Base-by-base conservation (phyloP, 78 protist species). In the Isochrysis galbana region DNA sequence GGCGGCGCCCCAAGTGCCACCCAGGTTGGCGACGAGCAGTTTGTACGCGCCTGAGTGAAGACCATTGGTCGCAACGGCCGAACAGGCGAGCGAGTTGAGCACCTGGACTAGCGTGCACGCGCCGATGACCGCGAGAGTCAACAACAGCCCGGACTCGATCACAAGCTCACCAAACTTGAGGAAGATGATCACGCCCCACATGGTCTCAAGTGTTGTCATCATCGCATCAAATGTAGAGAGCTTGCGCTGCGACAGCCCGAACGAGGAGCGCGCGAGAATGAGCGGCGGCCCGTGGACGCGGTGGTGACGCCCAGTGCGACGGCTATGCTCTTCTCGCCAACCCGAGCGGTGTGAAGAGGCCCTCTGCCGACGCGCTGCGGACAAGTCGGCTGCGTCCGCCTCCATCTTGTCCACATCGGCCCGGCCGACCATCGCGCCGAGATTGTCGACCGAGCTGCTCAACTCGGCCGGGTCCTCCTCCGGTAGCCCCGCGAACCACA, bases 151-250 rank as follows among this genome's bases (percentile, higher is more conserved):
- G 26, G 41, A 2, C 42, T 1, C 21, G 29, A 14, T 2, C 26
- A 69, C 39, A 11, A n/a, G 39, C 38, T 17, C 29, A 2, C 78
- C 78, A 39, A 69, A 69, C 78, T 69, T 69, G 78, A 69, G 78
- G 78, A 69, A 69, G 39, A 69, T 69, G 39, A 69, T n/a, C 26
- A 69, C 78, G 78, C 78, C 78, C 78, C 78, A 69, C 78, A 69
- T 69, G 39, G 39, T 69, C 78, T 69, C 78, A 39, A 1, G 10
- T 14, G 39, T n/a, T 34, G 78, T 69, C 39, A 69, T 17, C 26
- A n/a, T 5, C 26, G 78, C 78, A 39, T 17, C 39, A 39, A 69
- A 69, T 14, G 78, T 69, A 17, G 39, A 17, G 78, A 69, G 29
- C 38, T 11, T 1, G 22, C 78, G 78, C 78, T 69, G 7, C 61